Base-by-base conservation (phyloP, 805 yeast genomes). In the Ogataea philodendri region DNA sequence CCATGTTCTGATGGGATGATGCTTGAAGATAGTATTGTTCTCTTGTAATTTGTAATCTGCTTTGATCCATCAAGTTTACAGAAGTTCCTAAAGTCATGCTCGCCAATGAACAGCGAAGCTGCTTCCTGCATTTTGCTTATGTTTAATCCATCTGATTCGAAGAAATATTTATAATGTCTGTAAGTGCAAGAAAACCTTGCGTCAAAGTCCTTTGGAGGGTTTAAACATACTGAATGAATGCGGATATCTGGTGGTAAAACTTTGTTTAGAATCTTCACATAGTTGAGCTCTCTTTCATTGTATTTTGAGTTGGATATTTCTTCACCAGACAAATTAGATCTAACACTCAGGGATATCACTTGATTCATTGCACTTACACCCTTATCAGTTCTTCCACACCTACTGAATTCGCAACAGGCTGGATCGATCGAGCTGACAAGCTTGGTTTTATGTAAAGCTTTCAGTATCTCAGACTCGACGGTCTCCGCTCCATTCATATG, bases 361-460 rank as follows among this genome's bases (percentile, higher is more conserved):
- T 93, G 98, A 46, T 86, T 84, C 81, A 93, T 76, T 0, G 98
- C 98, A 64, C 96, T 85, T 9, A 90, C 97, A n/a, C 97, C 97
- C 47, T 76, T 78, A 53, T 90, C 97, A 0, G 97, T 90, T 52
- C 97, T 70, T 0, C 97, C 97, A 63, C 97, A 93, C 44, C 97
- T 67, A 47, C 94, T 83, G 57, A 89, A 88, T 9, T 74, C 70
- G 53, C 81, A 84, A 1, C 76, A 78, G 6, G 64, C 64, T 0
- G 87, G 81, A 14, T 75, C 79, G 15, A 71, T 50, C 2, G 76
- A 66, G 7, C 77, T 70, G 8, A 93, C 77, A 42, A 93, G 58
- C 45, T 72, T 78, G 18, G 90, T 77, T 44, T 70, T 75, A 30
- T 69, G 63, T 60, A 93, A 57, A 0, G 95, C 96, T 25, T 81